Percentiles rank a stretch among this genome's conserved stretches.
Conservation (phyloP, 1,284 basidiomycete genomes). For the Puccinia triticina region DNA sequence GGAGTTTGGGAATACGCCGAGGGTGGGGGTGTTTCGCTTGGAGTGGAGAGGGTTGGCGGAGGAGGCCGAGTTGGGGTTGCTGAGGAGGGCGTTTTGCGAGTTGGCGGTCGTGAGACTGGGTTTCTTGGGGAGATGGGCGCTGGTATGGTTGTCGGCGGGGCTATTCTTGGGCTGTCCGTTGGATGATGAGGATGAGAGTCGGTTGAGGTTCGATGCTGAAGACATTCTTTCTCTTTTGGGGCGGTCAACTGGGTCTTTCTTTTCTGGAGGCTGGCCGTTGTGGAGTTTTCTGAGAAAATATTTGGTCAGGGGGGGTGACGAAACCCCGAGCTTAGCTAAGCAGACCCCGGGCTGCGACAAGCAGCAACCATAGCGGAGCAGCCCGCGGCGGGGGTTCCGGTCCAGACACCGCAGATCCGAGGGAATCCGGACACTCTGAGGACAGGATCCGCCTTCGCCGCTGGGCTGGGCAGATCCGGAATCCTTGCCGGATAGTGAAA, state of each 20-base stretch:
- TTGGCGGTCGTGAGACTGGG: background rate
- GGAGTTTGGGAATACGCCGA: background rate
- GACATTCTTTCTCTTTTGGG: background rate
- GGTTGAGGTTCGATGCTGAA: background rate
- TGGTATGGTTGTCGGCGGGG: background rate
- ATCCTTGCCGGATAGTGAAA: too few species aligned
- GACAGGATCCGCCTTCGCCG: too few species aligned
- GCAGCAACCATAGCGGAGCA: too few species aligned
- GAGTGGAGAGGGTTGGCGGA: slow-evolving; percentile 11
- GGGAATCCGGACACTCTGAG: too few species aligned
- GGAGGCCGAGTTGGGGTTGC: background rate
- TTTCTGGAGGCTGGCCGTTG: background rate
- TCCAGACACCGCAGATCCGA: too few species aligned
- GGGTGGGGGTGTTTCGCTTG: background rate
- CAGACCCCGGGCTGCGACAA: too few species aligned
- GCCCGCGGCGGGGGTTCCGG: too few species aligned
- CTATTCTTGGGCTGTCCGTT: background rate
- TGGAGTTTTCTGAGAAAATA: too few species aligned
- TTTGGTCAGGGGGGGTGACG: too few species aligned
- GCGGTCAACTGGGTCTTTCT: too few species aligned
- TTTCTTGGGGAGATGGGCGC: background rate
- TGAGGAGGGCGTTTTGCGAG: background rate
- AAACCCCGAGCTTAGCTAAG: too few species aligned
- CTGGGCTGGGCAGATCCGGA: too few species aligned
- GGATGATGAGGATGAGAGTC: slow-evolving; percentile 5